Evolutionary conservation across 179 eudicot species (phyloP).

Genomic region (Nepenthes alata): DNA sequence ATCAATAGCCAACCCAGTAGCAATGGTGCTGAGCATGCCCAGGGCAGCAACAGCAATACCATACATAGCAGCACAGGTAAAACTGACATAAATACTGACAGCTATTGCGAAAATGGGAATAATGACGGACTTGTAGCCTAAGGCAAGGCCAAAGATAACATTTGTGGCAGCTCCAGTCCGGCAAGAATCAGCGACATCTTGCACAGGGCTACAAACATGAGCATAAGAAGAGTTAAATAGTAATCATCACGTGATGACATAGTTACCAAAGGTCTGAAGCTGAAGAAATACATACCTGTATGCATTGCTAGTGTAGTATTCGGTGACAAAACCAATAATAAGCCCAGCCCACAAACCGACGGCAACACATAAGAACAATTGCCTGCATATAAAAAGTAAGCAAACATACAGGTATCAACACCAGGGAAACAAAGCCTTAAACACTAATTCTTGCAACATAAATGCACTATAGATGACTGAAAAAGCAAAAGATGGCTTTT

Average conservation of each 20-base stretch:
- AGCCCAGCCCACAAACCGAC: conserved; percentile 99
- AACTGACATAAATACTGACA: conserved; percentile 73
- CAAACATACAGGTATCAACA: too few species aligned
- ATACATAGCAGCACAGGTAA: conserved; percentile 90
- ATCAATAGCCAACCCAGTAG: conserved; percentile 93
- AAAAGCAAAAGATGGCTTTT: too few species aligned
- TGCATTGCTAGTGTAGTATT: conserved; percentile 91
- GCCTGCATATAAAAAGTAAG: conserved; percentile 43
- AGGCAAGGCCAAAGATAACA: conserved; percentile 82
- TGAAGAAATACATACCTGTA: conserved; percentile 45
- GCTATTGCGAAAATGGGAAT: conserved; percentile 94
- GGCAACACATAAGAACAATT: conserved; percentile 71
- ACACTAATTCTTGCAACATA: too few species aligned
- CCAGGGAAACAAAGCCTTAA: too few species aligned
- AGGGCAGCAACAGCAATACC: conserved; percentile 94
- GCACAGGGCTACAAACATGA: conserved; percentile 62
- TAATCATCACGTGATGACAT: conserved; percentile 3
- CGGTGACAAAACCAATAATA: conserved; percentile 84
- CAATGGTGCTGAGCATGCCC: conserved; percentile 92
- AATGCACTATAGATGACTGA: too few species aligned
- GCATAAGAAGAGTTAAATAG: neutral
- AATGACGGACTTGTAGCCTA: conserved; percentile 92
- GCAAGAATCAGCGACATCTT: conserved; percentile 99
- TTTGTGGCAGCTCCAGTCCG: conserved; percentile 97
- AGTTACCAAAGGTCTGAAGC: neutral